A percentile compares a stretch with the other conserved stretches of the same genome.
These are phyloP conservation scores for Herpetomonas tarakana DNA, from an alignment of 208 protist species.

Conservation along the genomic window DNA sequence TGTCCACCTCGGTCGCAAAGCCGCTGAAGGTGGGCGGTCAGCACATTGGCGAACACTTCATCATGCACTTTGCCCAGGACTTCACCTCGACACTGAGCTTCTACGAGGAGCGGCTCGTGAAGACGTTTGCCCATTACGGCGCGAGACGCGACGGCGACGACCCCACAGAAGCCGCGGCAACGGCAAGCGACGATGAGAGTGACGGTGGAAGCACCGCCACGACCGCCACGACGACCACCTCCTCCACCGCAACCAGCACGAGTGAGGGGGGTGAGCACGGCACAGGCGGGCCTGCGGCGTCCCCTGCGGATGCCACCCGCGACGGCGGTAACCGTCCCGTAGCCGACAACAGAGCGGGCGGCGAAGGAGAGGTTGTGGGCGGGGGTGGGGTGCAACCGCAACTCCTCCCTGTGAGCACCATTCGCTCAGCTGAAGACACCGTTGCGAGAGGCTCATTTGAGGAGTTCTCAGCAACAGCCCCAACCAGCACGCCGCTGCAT, in stretches of 20 bases:
- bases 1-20: slow-evolving; percentile 17
- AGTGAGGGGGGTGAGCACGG: too few species aligned
- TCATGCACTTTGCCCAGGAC: slow-evolving; percentile 61
- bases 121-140: slow-evolving; percentile 26
- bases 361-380: background rate
- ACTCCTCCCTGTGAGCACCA: too few species aligned
- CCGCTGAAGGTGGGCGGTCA: slow-evolving; percentile 50
- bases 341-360: too few species aligned
- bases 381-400: too few species aligned
- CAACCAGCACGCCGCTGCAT: too few species aligned
- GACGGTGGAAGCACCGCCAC: slow-evolving; percentile 1
- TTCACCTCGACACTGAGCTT: slow-evolving; percentile 55
- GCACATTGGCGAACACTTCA: slow-evolving; percentile 64
- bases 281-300: too few species aligned
- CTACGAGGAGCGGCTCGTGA: slow-evolving; percentile 34
- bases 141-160: background rate
- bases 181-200: slow-evolving; percentile 5
- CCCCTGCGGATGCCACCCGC: background rate
- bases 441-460: background rate
- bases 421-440: too few species aligned
- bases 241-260: background rate
- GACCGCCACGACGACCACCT: background rate
- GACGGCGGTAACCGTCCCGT: background rate
- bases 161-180: background rate
- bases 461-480: background rate